phyloP scores from a whole-genome alignment of 2,329 filamentous ascomycete species.

The Diaporthe longicolla region DNA sequence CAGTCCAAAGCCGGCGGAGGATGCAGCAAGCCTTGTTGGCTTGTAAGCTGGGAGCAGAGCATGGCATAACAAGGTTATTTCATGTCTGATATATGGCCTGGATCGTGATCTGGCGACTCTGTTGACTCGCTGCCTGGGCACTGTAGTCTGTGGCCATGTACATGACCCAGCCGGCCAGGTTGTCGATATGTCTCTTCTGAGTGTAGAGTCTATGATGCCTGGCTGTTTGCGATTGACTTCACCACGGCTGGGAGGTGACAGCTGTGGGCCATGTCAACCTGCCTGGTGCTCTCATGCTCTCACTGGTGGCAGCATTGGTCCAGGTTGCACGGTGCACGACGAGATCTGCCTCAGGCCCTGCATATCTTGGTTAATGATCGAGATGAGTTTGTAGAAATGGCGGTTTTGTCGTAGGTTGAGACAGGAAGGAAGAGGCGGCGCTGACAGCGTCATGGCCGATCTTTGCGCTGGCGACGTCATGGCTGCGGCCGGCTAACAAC shows the following conservation, averaged over 20 bases:
- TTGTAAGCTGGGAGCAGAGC: not conserved
- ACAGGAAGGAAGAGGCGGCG: not conserved
- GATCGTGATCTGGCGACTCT: not conserved
- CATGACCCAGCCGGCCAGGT: not conserved
- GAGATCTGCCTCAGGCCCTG: too few relatives aligned
- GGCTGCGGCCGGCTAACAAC: not conserved
- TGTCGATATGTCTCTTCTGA: not conserved
- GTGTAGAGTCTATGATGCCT: too few relatives aligned
- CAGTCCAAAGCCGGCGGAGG: not conserved
- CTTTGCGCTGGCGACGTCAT: conserved; percentile 16
- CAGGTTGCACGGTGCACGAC: too few relatives aligned
- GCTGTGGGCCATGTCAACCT: too few relatives aligned
- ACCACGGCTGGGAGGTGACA: too few relatives aligned
- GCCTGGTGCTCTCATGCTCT: not conserved
- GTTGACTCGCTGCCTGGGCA: not conserved
- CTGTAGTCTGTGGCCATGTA: not conserved
- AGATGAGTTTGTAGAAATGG: too few relatives aligned
- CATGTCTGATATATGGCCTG: not conserved
- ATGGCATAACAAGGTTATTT: not conserved
- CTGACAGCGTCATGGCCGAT: conserved; percentile 4
- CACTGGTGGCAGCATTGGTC: not conserved
- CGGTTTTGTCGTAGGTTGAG: too few relatives aligned
- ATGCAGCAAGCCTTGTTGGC: not conserved
- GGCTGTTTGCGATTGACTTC: too few relatives aligned
- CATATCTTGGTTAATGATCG: too few relatives aligned